Evolutionary conservation across 2,329 filamentous ascomycete genomes (phyloP), one percentile per base, ranked within the genome.

Genomic region (Penicillium expansum): DNA sequence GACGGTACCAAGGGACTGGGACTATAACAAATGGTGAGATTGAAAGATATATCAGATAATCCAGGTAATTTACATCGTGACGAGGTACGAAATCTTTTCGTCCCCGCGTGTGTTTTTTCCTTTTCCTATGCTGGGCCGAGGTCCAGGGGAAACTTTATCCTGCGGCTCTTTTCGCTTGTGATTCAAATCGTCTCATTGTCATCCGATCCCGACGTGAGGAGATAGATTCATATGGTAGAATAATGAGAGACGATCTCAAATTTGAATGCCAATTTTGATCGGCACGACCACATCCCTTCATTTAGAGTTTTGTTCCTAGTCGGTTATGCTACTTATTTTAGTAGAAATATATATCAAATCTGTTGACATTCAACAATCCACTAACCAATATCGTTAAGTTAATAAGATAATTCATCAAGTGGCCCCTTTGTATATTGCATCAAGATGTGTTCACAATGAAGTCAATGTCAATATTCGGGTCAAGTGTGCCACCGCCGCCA

Each of bases 401-500:
- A 5, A 14, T 27, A 18, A 13, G 18, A 18, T 4, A 20, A 42
- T 11, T 5, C 7, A 9, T 18, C n/a, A 1, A 30, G 24, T 30
- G 4, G n/a, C 22, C 22, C 13, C 16, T 35, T 13, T 38, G 10
- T 10, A n/a, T 13, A 29, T 52, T 52, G 29, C 50, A 52, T 52
- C 50, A 48, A 48, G 5, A 41, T 55, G 30, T 5, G 47, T 18
- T 55, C 52, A 55, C 52, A 35, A 43, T 55, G 52, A 55, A 55
- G 45, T 55, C 42, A 49, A 39, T n/a, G 5, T 10, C 49, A 35
- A 35, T 24, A 1, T 18, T n/a, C 9, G 32, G 30, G 13, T 8
- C n/a, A 44, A 32, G 29, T 52, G 52, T 50, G 52, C 52, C 52
- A 55, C 52, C 47, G 45, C 52, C 52, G 45, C 52, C 52, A 55